A percentile compares a stretch with the other conserved stretches of the same genome.
Evolutionary conservation across 2,329 filamentous ascomycete species (phyloP).

Genomic region (Pleurostoma richardsiae): DNA sequence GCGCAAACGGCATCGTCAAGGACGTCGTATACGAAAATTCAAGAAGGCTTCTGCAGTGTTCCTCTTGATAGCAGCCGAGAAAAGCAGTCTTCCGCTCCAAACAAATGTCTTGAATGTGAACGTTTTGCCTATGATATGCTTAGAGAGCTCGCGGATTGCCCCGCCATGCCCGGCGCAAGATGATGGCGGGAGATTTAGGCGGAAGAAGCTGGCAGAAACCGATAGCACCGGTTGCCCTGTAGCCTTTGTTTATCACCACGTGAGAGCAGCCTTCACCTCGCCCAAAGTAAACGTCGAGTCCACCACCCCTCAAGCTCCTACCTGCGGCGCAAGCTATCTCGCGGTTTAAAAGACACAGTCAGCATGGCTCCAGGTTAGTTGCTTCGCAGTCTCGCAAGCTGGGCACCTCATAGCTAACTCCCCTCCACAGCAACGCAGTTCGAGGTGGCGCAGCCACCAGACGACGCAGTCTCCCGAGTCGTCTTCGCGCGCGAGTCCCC

Average conservation of each 20-base stretch:
- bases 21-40: too few species aligned
- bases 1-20: conserved; percentile 54
- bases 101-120: too few species aligned
- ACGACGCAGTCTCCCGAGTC: conserved; percentile 81
- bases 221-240: neutral
- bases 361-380: conserved; percentile 36
- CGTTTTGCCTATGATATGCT: too few species aligned
- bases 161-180: neutral
- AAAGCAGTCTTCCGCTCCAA: too few species aligned
- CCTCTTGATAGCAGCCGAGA: too few species aligned
- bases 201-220: neutral
- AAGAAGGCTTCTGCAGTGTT: too few species aligned
- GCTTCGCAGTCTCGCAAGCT: neutral
- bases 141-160: neutral
- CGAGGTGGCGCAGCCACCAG: conserved; percentile 75
- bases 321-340: too few species aligned
- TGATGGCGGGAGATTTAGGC: neutral
- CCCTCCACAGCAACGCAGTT: conserved; percentile 60
- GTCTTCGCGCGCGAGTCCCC: conserved; percentile 77
- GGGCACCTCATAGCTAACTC: conserved; percentile 9
- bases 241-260: neutral
- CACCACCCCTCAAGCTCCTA: too few species aligned
- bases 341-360: neutral
- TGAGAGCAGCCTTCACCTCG: neutral
- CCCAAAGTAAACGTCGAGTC: too few species aligned